Evolutionary conservation across 805 yeast genomes (phyloP), one percentile per base, ranked within the genome.

Genomic region (Yarrowia keelungensis): DNA sequence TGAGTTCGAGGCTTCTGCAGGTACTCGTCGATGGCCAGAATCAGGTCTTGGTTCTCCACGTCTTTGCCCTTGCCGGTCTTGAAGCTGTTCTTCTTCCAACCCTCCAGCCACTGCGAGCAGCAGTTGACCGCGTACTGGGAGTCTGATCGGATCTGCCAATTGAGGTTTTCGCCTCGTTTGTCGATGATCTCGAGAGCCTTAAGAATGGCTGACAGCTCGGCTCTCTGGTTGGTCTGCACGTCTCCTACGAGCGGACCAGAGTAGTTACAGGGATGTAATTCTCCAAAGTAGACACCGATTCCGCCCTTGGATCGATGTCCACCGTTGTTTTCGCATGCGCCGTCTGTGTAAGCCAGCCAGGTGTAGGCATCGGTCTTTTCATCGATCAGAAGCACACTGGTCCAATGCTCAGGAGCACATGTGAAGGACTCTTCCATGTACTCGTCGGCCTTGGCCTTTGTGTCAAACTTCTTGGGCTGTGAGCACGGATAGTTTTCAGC

Each of bases 221-320:
- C 94, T 46, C 88, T 93, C 47, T 94, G 99, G 99, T 89, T 92
- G 51, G 65, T 59, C 50, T 59, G 65, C 1, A 16, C 10, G 4
- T 42, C 41, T 26, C 65, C 65, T 1, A 16, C 35, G 3, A 43
- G 51, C 10, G 65, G 65, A 9, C 65, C 65, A 7, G 65, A 59
- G 51, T 43, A 59, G 42, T 59, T 59, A 51, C 65, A 59, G 16
- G 65, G 65, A 45, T 59, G 65, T 19, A 59, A 39, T 16, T 59
- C 67, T 81, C 87, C 61, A 82, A 84, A 68, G 83, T 84, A 70
- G 85, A 86, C 46, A 83, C 87, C 70, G 87, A 84, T 61, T 75
- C 84, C 67, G 85, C 87, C 70, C 89, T 87, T 70, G 89, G 93
- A 22, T 92, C 97, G 2, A 82, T 94, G 73, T 98, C 94, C 81